A percentile compares a stretch with the other conserved stretches of the same genome.
Evolutionary conservation across 768 basidiomycete genomes (phyloP).

Genomic region (Boletus sensibilis): DNA sequence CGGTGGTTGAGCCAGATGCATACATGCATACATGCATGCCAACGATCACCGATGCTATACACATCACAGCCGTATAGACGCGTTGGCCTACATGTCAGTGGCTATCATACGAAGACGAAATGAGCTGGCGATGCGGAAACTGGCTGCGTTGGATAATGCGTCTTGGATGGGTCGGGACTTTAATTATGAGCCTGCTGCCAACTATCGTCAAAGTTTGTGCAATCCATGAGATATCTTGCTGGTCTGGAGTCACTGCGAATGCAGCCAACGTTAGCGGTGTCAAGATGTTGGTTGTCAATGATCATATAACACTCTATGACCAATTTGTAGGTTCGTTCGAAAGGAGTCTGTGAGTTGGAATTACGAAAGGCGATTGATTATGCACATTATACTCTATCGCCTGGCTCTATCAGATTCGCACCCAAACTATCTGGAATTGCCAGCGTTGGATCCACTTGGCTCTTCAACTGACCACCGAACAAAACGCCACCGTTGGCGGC

Average conservation of each 20-base stretch:
- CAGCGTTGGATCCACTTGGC: conserved; percentile 63
- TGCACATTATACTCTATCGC: conserved; percentile 31
- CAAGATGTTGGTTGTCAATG: neutral
- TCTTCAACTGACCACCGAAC: conserved; percentile 80
- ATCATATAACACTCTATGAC: too few relatives aligned
- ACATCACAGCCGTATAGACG: too few relatives aligned
- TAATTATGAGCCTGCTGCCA: neutral
- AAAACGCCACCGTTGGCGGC: conserved; percentile 76
- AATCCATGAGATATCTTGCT: neutral
- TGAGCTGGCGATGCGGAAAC: neutral
- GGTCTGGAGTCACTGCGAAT: neutral
- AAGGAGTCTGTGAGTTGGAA: conserved; percentile 3
- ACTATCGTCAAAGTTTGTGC: neutral
- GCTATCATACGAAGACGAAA: neutral
- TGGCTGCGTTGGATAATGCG: neutral
- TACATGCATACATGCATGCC: too few relatives aligned
- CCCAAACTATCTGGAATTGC: conserved; percentile 79
- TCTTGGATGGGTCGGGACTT: neutral
- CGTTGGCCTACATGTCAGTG: neutral
- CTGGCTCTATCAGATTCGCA: conserved; percentile 41
- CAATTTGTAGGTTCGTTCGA: too few relatives aligned
- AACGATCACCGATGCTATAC: too few relatives aligned
- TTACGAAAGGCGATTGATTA: neutral
- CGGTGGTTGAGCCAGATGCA: too few relatives aligned
- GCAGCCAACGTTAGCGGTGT: neutral